Evolutionary conservation across 352 stramenopile genomes (phyloP).

Genomic region (Globisporangium nodosum): DNA sequence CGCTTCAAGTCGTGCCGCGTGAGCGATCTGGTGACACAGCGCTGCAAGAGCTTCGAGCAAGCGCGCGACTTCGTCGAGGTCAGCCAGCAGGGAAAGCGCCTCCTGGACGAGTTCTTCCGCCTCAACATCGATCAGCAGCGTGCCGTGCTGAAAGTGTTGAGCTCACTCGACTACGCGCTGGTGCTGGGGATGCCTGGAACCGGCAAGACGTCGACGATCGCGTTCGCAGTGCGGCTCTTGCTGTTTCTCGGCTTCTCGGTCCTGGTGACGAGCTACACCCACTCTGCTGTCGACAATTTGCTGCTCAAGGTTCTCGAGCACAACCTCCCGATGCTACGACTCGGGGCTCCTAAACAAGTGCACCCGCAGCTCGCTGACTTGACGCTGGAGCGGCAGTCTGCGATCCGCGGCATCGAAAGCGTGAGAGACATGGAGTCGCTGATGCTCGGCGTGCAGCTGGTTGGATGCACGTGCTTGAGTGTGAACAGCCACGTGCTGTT

Average conservation of each 20-base stretch:
- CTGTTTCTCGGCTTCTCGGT: conserved; percentile 91
- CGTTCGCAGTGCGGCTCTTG: conserved; percentile 91
- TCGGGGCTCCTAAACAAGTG: conserved; percentile 69
- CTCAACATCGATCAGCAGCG: conserved; percentile 79
- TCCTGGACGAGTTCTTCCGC: conserved; percentile 47
- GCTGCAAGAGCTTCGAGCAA: conserved; percentile 10
- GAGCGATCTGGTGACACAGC: conserved; percentile 33
- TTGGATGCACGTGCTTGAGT: conserved; percentile 74
- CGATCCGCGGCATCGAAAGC: conserved; percentile 23
- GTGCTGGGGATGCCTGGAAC: conserved; percentile 95
- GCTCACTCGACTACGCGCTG: conserved; percentile 91
- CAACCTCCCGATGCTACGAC: conserved; percentile 64
- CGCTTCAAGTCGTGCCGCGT: conserved; percentile 53
- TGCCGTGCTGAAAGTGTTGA: conserved; percentile 70
- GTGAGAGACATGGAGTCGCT: conserved; percentile 42
- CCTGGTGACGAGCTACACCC: conserved; percentile 96
- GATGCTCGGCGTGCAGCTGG: conserved; percentile 45
- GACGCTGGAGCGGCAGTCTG: conserved; percentile 37
- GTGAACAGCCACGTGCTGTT: conserved; percentile 78
- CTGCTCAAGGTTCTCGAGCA: conserved; percentile 88
- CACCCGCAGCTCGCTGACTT: conserved; percentile 57
- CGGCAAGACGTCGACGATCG: conserved; percentile 96
- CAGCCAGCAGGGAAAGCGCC: conserved; percentile 9
- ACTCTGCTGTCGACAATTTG: conserved; percentile 97
- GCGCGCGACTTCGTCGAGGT: conserved; percentile 6